Evolutionary conservation across 495 filamentous ascomycete genomes (phyloP), one percentile per base, ranked within the genome.

Genomic region (Thozetella sp.): DNA sequence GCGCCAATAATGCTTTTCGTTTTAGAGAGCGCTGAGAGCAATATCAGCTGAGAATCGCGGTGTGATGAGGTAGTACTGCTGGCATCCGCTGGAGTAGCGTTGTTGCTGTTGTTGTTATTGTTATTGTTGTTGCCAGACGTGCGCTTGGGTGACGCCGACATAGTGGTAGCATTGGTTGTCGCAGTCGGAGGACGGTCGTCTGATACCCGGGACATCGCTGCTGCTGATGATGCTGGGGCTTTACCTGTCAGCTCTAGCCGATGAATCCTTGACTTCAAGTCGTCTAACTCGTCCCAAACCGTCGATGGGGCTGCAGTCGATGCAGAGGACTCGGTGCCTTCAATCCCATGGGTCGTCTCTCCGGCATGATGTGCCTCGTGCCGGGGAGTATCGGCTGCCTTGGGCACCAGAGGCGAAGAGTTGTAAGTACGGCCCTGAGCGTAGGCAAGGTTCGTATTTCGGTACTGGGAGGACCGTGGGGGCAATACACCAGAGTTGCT

Each of bases 231-330:
- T 0, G 91, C 77, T 1, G 94, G 93, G 13, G 93, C 75, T 69
- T 92, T 96, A 25, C 93, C 93, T 2, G 92, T 96, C 55, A 94
- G 70, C 69, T 99, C 95, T n/a, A 99, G 82, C 51, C 91, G 91
- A 59, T 90, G 87, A 62, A 99, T 97, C 22, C 96, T 86, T 11
- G 92, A 94, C 69, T 98, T 99, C 13, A 99, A 76, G 55, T 98
- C 96, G 63, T 99, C 95, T 20, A 99, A 76, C 73, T 99, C 95
- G 71, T 99, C 95, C 96, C 96, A 99, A 11, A 99, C 91, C 0
- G 92, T 96, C 1, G 95, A 96, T 22, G 93, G 90, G 10, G 93
- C 92, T 1, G 87, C 93, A 0, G 91, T 92, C 0, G 95, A 98
- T 22, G 88, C 78, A 0, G 91, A 93, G 0, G 93, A 97, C 59